These are phyloP conservation scores for Komagataea norvegica DNA, from an alignment of 1,139 yeast genomes.

Conservation along the genomic window DNA sequence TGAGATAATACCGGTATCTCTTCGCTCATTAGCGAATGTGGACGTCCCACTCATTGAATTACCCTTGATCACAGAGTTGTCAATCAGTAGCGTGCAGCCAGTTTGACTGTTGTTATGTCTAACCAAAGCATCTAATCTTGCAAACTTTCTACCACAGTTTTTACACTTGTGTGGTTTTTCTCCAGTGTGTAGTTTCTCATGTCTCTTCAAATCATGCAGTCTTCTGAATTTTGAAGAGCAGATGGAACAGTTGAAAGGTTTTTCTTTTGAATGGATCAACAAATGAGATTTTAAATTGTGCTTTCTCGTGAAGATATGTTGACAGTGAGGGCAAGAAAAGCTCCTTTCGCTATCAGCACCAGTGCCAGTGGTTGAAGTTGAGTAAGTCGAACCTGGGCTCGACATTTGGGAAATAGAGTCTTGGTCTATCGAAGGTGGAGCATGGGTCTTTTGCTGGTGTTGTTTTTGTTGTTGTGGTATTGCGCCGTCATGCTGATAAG, in stretches of 20 bases:
- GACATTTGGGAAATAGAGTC: slow-evolving; percentile 3
- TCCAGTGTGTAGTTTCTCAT: slow-evolving; percentile 71
- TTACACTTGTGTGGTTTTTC: slow-evolving; percentile 64
- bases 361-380: slow-evolving; percentile 1
- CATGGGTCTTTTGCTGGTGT: slow-evolving; percentile 1
- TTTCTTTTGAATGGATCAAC: slow-evolving; percentile 60
- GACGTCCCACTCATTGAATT: slow-evolving; percentile 4
- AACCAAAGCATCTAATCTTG: slow-evolving; percentile 72
- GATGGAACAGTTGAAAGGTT: slow-evolving; percentile 63
- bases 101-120: slow-evolving; percentile 48
- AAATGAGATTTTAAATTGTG: slow-evolving; percentile 75
- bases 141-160: slow-evolving; percentile 62
- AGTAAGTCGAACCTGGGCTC: slow-evolving; percentile 5
- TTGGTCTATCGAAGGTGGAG: slow-evolving; percentile 1
- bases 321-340: slow-evolving; percentile 55
- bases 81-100: slow-evolving; percentile 22
- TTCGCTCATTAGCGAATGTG: slow-evolving; percentile 5
- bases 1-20: background rate
- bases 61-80: slow-evolving; percentile 11
- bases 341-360: slow-evolving; percentile 18
- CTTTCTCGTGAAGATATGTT: slow-evolving; percentile 48
- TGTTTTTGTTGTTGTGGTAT: background rate
- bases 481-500: background rate
- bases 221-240: slow-evolving; percentile 65
- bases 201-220: slow-evolving; percentile 72